Base-by-base conservation (phyloP, 2,329 filamentous ascomycete genomes). In the Didymella glomerata region DNA sequence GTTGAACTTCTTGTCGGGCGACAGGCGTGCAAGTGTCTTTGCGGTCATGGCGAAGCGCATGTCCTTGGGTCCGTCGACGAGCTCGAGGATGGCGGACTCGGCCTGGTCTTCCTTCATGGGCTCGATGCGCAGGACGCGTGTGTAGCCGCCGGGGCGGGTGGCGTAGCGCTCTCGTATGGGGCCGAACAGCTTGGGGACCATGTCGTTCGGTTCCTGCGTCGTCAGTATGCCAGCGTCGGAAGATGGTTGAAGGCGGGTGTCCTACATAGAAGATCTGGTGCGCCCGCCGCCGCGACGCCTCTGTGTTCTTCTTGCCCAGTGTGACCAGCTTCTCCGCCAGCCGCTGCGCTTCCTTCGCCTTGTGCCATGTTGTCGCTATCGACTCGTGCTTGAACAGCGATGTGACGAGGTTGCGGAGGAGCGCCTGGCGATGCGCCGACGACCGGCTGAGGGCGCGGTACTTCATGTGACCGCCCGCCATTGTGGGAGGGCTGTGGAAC, bases 41-140 rank as follows among this genome's bases (percentile, higher is more conserved):
- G 95, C 95, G 2, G 93, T 97, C 86, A 98, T 88, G 71, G 92
- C 92, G 80, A 97, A 97, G 32, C 93, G 90, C 82, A 97, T 91
- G 79, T 99, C 95, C 76, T 89, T 90, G 32, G 93, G 92, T 34
- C 94, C 93, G 78, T 99, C 95, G 62, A 99, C 93, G 30, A 99
- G 86, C 80, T 98, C 93, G 47, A 99, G 88, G 64, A 99, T 93
- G 22, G 95, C 94, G 32, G 90, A 93, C 64, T 89, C 86, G 9
- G 91, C 94, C 80, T 97, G 92, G 78, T 98, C 94, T 72, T 86
- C 85, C 77, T 94, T 92, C 71, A 90, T 86, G 57, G 95, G 91
- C 79, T 98, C 94, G 65, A 96, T 93, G 68, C 93, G 91, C 47
- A 97, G 87, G 11, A 99, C 91, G 42, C 95, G 91, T 18, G 95